Base-by-base conservation (phyloP, 805 yeast genomes). In the Candida pseudofarinosa region DNA sequence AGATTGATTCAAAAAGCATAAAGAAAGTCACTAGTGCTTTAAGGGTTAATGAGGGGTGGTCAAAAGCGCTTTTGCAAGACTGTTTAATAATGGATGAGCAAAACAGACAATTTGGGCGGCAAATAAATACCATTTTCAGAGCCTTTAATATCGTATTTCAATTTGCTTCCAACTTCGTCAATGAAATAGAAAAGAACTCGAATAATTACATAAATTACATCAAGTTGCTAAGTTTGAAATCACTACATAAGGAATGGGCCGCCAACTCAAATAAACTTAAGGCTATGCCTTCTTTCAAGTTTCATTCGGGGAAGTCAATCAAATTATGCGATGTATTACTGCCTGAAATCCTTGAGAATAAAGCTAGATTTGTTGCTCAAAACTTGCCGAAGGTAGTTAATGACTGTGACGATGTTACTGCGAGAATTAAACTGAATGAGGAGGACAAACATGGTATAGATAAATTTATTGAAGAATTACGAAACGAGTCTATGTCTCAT, bases 41-140 rank as follows among this genome's bases (percentile, higher is more conserved):
- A n/a, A 71, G 74, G 5, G 54, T 71, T 0, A 74, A 75, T 48
- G 60, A 71, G n/a, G 76, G 74, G 0, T 79, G 83, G 83, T 58
- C 77, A 14, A 63, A 71, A 18, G 74, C 77, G 1, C 47, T 77
- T 16, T 61, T 67, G 31, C 68, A 71, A 1, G 77, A 74, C 45
- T 52, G 73, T 38, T 19, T 59, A 20, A 50, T 65, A 36, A 53
- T 69, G 41, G 55, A 65, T 43, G 65, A 61, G 33, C 48, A 51
- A 16, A 50, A 61, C 15, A 52, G 53, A 3, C 62, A 56, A 4
- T 53, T 63, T 4, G 50, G 64, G 4, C 48, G 49, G 2, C 73
- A 72, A 37, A 62, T 75, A 18, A 62, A 63, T 30, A 57, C 58
- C 4, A 63, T 79, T 17, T 70, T 79, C 53, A 68, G 68, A 41